Percentiles rank a stretch among this genome's conserved stretches.
Conservation (phyloP, 371 early-diverging fungal species). For the Ordospora colligata region DNA sequence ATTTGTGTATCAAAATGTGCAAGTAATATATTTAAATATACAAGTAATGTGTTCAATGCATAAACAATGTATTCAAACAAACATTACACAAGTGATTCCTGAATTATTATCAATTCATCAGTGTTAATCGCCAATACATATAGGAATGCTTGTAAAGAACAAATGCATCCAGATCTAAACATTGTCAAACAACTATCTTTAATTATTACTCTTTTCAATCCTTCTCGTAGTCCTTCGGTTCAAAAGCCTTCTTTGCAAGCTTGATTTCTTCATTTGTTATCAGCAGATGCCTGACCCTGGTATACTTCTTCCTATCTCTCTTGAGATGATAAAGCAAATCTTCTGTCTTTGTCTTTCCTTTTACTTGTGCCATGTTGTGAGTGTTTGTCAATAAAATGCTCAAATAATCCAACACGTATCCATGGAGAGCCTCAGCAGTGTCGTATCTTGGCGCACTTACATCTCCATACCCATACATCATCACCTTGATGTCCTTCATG, state of each 20-base stretch:
- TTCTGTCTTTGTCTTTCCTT: slow-evolving; percentile 71
- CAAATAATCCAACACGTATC: slow-evolving; percentile 77
- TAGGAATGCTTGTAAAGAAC: too few relatives aligned
- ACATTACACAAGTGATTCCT: too few relatives aligned
- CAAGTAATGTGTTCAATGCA: too few relatives aligned
- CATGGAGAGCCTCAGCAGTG: slow-evolving; percentile 79
- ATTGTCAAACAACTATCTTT: background rate
- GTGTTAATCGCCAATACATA: too few relatives aligned
- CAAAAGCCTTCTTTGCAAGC: slow-evolving; percentile 66
- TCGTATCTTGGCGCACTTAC: slow-evolving; percentile 76
- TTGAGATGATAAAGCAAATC: slow-evolving; percentile 81
- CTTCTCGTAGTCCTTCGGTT: slow-evolving; percentile 59
- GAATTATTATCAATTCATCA: too few relatives aligned
- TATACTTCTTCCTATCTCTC: slow-evolving; percentile 83
- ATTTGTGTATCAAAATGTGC: background rate
- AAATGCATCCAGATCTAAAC: too few relatives aligned
- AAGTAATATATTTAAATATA: too few relatives aligned
- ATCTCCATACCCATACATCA: slow-evolving; percentile 96
- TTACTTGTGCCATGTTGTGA: slow-evolving; percentile 49
- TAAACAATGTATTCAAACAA: too few relatives aligned
- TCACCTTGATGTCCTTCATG: slow-evolving; percentile 65
- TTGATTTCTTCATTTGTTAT: slow-evolving; percentile 83
- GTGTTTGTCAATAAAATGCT: slow-evolving; percentile 65
- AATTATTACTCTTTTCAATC: slow-evolving; percentile 28
- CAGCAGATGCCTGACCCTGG: slow-evolving; percentile 82